Conservation (phyloP, 208 protist species). For the Trypanosoma melophagium region DNA sequence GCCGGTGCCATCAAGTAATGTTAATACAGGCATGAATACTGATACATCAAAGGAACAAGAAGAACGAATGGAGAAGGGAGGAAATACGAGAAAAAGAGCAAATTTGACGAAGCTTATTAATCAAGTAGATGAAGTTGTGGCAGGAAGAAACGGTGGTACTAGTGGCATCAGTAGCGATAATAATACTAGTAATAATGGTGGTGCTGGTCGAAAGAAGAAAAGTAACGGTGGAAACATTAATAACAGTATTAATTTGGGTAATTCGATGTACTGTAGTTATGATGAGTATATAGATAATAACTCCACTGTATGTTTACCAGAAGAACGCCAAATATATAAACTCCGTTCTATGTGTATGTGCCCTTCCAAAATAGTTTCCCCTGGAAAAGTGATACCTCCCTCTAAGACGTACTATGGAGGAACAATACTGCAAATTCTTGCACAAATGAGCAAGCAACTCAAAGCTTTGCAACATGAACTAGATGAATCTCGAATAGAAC, state of each 20-base stretch:
- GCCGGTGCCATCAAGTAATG: neutral
- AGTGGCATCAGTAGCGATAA: neutral
- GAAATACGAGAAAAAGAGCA: neutral
- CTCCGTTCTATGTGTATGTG: constrained; percentile 5
- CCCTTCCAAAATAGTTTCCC: neutral
- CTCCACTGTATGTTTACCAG: constrained; percentile 13
- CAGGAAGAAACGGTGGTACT: neutral
- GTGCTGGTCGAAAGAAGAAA: neutral
- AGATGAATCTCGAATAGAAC: neutral
- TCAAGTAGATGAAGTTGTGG: neutral
- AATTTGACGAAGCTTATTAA: neutral
- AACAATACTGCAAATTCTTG: constrained; percentile 24
- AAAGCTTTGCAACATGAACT: constrained; percentile 28
- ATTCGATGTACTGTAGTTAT: constrained; percentile 1
- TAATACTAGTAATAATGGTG: neutral
- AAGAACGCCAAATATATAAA: constrained; percentile 1
- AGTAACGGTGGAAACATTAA: neutral
- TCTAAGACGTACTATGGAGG: constrained; percentile 16
- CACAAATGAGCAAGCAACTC: constrained; percentile 33
- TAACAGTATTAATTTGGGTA: neutral
- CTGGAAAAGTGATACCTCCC: neutral
- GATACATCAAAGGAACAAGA: neutral
- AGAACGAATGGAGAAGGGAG: neutral
- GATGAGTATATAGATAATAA: neutral
- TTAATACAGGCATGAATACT: neutral